Evolutionary conservation across 2,329 filamentous ascomycete genomes (phyloP).

Genomic region (Apiospora pterosperma): DNA sequence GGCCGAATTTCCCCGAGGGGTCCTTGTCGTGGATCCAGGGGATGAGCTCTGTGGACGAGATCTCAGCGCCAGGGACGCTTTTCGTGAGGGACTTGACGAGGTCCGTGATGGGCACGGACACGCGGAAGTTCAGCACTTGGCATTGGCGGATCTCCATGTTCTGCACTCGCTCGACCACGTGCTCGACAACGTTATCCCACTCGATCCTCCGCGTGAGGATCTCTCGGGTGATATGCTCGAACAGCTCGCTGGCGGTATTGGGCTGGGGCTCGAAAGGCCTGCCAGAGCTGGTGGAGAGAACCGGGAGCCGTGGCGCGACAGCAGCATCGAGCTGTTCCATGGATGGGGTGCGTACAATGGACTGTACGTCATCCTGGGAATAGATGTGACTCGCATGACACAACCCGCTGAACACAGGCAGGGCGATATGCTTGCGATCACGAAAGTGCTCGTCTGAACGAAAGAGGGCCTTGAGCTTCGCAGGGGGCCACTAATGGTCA

Average conservation of each 20-base stretch:
- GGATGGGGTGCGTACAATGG: constrained; percentile 16
- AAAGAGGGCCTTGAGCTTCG: constrained; percentile 11
- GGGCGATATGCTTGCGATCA: constrained; percentile 22
- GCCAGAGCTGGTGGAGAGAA: too few relatives aligned
- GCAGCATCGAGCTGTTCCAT: not conserved
- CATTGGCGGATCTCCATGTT: constrained; percentile 12
- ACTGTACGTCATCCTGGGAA: constrained; percentile 21
- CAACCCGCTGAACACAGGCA: constrained; percentile 35
- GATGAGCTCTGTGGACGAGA: constrained; percentile 14
- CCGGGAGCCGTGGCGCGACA: not conserved
- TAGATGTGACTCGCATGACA: constrained; percentile 41
- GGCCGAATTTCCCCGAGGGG: too few relatives aligned
- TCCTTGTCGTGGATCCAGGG: constrained; percentile 14
- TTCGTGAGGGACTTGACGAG: constrained; percentile 20
- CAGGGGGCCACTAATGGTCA: not conserved
- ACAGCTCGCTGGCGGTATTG: constrained; percentile 18
- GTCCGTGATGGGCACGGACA: constrained; percentile 23
- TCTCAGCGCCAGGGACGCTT: not conserved
- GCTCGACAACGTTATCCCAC: constrained; percentile 29
- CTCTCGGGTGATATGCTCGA: constrained; percentile 23
- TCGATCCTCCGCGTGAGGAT: constrained; percentile 26
- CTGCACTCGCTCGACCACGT: too few relatives aligned
- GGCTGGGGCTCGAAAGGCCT: constrained; percentile 12
- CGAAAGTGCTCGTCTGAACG: constrained; percentile 25
- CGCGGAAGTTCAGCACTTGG: constrained; percentile 23